Conservation (phyloP, 2,329 filamentous ascomycete genomes). For the Venturia nashicola region DNA sequence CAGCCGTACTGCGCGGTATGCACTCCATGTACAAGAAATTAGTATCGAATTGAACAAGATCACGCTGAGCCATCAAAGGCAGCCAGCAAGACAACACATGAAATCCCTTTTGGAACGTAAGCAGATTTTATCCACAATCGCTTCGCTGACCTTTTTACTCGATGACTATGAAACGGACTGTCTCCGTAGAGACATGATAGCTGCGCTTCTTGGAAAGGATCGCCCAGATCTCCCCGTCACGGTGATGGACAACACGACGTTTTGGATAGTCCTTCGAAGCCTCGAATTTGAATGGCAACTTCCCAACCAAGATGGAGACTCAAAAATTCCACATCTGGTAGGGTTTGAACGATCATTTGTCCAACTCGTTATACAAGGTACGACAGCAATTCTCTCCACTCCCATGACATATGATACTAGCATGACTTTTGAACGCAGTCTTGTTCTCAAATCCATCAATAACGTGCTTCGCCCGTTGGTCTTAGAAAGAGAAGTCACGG, state of each 20-base stretch:
- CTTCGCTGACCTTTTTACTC: too few species aligned
- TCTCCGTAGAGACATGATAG: too few species aligned
- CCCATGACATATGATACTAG: background rate
- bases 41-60: background rate
- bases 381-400: background rate
- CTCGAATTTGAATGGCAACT: background rate
- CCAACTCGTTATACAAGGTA: background rate
- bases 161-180: too few species aligned
- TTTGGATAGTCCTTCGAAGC: too few species aligned
- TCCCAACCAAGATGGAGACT: background rate
- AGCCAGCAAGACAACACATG: background rate
- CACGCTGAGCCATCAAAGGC: background rate
- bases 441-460: background rate
- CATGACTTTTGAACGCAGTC: background rate
- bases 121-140: background rate
- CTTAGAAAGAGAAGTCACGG: too few species aligned
- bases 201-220: too few species aligned
- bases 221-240: too few species aligned
- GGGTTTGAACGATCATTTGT: background rate
- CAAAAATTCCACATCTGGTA: background rate
- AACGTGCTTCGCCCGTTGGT: background rate
- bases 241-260: too few species aligned
- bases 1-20: background rate
- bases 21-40: slow-evolving; percentile 8
- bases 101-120: background rate